Base-by-base conservation (phyloP, 176 grass and related monocot species). In the Secale cereale region DNA sequence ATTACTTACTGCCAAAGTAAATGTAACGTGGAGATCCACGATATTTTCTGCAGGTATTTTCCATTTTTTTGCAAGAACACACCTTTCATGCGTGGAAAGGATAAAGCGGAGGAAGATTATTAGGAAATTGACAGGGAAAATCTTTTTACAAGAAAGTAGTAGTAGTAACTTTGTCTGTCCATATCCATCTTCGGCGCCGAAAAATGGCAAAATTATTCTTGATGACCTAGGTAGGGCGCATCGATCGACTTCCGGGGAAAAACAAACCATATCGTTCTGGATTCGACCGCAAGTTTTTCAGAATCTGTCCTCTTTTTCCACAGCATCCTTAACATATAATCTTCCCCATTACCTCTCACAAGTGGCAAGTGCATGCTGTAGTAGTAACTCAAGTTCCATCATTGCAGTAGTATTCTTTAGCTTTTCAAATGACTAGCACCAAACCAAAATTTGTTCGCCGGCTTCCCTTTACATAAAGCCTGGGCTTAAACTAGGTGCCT, bases 381-480 rank as follows among this genome's bases (percentile, higher is more conserved):
- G 40, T 74, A 10, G 73, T 76, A 54, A 76, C 15, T 76, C 72
- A 13, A 80, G 1, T 14, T 46, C 23, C 48, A 83, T 80, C 48
- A 43, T 41, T 81, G 28, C 30, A 26, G 36, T 65, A 8, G 28
- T 82, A 17, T 70, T 81, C 0, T 84, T 79, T 76, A 28, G 13
- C 46, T 84, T 76, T 59, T 80, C 77, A 85, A 46, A 59, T 81
- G 62, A 63, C 40, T 43, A 40, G 32, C 61, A 84, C 70, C 81
- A 65, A 91, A 81, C 81, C 28, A 35, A 85, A 85, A 43, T 32
- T 77, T 83, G 77, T 87, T 83, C 59, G 56, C 68, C 40, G 50
- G 43, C 65, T 70, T 70, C 20, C 52, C 61, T 91, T 90, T 81
- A 54, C 81, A 61, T 28, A 85, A 91, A 91, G 85, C 32, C 43